Base-by-base conservation (phyloP, 2,329 filamentous ascomycete species). In the Eutypella sp. region DNA sequence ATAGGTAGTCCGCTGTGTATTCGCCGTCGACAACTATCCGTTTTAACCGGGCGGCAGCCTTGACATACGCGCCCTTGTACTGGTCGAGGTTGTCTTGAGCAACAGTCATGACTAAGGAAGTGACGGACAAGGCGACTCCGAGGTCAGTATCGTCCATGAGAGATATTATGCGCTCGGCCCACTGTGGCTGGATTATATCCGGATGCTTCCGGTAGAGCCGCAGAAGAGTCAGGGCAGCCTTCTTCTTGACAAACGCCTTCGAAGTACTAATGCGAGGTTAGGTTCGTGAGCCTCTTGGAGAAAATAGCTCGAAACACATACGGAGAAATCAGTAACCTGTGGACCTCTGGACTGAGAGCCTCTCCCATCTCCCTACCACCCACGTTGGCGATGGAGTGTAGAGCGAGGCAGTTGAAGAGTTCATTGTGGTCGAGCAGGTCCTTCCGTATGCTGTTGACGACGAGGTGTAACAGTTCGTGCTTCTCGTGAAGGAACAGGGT, bases 241-340 rank as follows among this genome's bases (percentile, higher is more conserved):
- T 99, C 72, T 99, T 99, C 78, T 99, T 99, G 49, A 99, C 93
- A 57, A 99, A 99, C 0, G 93, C 84, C 68, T 97, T 99, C 1
- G 92, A 97, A 7, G 74, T 75, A 40, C 73, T 74, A 48, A 5
- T 45, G 39, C 19, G 20, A 5, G 40, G 44, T 53, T 47, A 58
- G 52, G 42, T 19, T 9, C 16, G 19, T 19, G 22, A 3, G 7
- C 47, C 33, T 42, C 13, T 24, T 34, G 33, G 22, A 23, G 23
- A 9, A 13, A 11, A 25, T 9, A 16, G 23, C 10, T 34, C 24
- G 15, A 4, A 41, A 40, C 39, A 77, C 87, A 61, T 75, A 95
- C 87, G 93, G 93, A 48, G 92, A 96, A 55, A 99, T 97, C 50
- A 99, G 71, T 41, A 99, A 76, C 57, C 91, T 80, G 67, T 99